Evolutionary conservation across 2,329 filamentous ascomycete species (phyloP).

Genomic region (Monilinia aucupariae): DNA sequence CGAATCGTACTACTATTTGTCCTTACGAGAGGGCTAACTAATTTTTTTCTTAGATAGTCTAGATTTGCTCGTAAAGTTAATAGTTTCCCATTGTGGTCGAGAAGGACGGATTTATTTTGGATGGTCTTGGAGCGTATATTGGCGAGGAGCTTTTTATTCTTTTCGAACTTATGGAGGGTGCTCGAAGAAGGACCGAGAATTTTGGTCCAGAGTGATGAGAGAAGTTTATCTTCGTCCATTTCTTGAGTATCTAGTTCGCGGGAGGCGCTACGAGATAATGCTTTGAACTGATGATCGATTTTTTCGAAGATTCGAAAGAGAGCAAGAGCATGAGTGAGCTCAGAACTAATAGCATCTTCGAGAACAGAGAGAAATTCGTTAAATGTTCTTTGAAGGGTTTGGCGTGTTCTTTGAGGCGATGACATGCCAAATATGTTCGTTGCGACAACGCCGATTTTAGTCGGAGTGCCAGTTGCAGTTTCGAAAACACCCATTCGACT

Average conservation of each 20-base stretch:
- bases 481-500: conserved; percentile 58
- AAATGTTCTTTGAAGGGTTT: conserved; percentile 79
- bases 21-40: conserved; percentile 78
- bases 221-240: conserved; percentile 70
- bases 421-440: conserved; percentile 75
- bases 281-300: conserved; percentile 85
- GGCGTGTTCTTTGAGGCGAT: conserved; percentile 71
- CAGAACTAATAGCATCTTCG: conserved; percentile 81
- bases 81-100: conserved; percentile 80
- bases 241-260: conserved; percentile 80
- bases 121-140: conserved; percentile 79
- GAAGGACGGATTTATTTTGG: conserved; percentile 77
- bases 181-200: conserved; percentile 71
- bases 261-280: conserved; percentile 77
- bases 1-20: conserved; percentile 63
- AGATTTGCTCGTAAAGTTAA: conserved; percentile 80
- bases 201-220: conserved; percentile 79
- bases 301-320: conserved; percentile 88
- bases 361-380: conserved; percentile 80
- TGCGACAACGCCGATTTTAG: conserved; percentile 61
- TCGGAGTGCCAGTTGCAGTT: conserved; percentile 52
- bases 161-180: conserved; percentile 82
- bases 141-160: conserved; percentile 73
- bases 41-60: conserved; percentile 74
- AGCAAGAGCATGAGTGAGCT: conserved; percentile 72